Percentiles rank a stretch among this genome's conserved stretches.
phyloP scores from a whole-genome alignment of 805 yeast genomes.

The Candida golubevii region DNA sequence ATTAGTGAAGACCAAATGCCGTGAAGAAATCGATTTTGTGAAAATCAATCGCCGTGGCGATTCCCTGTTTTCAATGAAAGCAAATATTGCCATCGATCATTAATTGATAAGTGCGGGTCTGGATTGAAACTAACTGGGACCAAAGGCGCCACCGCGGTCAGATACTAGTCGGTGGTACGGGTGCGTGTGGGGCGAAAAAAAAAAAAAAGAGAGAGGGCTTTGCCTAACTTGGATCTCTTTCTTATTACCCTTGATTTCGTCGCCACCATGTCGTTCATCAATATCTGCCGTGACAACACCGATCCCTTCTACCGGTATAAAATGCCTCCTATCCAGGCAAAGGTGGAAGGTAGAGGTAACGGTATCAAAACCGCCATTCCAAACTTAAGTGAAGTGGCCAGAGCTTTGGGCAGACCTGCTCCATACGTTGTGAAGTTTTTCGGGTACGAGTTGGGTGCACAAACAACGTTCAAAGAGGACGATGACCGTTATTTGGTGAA shows the following conservation, averaged over 20 bases:
- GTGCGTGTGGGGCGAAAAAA: constrained; percentile 5
- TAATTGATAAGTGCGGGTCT: too few relatives aligned
- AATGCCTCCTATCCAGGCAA: constrained; percentile 97
- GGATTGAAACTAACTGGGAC: too few relatives aligned
- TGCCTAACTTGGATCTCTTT: neutral
- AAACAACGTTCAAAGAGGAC: constrained; percentile 74
- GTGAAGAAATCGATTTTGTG: too few relatives aligned
- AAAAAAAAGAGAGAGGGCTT: neutral
- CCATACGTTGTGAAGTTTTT: constrained; percentile 89
- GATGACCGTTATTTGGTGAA: constrained; percentile 88
- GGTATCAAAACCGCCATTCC: constrained; percentile 96
- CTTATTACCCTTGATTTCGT: too few relatives aligned
- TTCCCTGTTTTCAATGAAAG: too few relatives aligned
- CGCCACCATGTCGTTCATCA: constrained; percentile 71
- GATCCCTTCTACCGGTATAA: constrained; percentile 99
- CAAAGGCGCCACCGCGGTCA: too few relatives aligned
- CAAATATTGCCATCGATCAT: too few relatives aligned
- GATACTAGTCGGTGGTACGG: constrained; percentile 13
- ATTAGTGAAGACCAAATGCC: too few relatives aligned
- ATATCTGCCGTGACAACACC: constrained; percentile 93
- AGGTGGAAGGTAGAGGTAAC: constrained; percentile 98
- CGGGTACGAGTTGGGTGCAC: constrained; percentile 97
- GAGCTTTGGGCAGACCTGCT: constrained; percentile 92
- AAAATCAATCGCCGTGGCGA: too few relatives aligned
- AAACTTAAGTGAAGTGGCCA: constrained; percentile 87